Conservation (phyloP, 75 land plant genomes). For the Chamaecyparis obtusa region DNA sequence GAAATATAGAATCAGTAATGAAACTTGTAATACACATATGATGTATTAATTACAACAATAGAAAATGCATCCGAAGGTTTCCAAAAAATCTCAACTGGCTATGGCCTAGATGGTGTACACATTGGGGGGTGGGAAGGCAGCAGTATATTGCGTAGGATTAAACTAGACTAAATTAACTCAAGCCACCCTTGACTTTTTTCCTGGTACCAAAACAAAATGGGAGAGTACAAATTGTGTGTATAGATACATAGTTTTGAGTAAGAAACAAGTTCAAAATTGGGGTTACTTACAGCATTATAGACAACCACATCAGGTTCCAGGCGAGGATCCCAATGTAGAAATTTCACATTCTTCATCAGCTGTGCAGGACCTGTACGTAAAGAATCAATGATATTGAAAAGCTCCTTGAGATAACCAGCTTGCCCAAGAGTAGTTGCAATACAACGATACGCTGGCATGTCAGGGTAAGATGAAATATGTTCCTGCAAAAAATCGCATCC, state of each 20-base stretch:
- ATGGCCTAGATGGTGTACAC: not conserved
- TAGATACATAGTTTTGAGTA: not conserved
- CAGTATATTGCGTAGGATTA: not conserved
- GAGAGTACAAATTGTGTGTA: not conserved
- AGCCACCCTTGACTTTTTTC: not conserved
- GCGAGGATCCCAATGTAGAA: slow-evolving; percentile 61
- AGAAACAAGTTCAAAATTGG: not conserved
- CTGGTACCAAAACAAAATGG: not conserved
- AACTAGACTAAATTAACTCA: not conserved
- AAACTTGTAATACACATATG: not conserved
- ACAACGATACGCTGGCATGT: slow-evolving; percentile 81
- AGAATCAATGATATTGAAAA: slow-evolving; percentile 79
- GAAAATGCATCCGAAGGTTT: not conserved
- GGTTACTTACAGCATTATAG: slow-evolving; percentile 84
- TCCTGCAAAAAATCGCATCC: slow-evolving; percentile 42
- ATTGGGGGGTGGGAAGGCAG: not conserved
- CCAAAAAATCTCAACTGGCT: not conserved
- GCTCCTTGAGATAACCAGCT: slow-evolving; percentile 81
- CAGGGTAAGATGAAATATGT: slow-evolving; percentile 77
- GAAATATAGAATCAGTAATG: not conserved
- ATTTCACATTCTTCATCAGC: slow-evolving; percentile 36
- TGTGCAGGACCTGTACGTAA: slow-evolving; percentile 59
- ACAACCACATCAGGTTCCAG: slow-evolving; percentile 85
- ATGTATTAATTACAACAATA: not conserved
- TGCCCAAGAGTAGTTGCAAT: slow-evolving; percentile 92